Evolutionary conservation across 768 basidiomycete genomes (phyloP).

Genomic region (Scleroderma citrinum): DNA sequence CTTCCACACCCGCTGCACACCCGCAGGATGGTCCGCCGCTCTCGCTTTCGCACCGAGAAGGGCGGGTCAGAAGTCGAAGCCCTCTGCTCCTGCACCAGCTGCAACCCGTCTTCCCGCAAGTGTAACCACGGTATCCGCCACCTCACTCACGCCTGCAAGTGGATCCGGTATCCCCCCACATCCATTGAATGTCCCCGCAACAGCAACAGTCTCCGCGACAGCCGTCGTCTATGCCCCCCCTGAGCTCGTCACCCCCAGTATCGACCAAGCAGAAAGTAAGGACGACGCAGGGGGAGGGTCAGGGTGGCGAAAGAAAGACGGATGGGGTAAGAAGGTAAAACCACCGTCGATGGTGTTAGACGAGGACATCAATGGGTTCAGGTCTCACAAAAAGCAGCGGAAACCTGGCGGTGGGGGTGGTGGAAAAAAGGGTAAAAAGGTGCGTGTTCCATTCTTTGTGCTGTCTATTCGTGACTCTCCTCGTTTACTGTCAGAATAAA

Average conservation of each 20-base stretch:
- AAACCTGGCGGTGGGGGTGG: slow-evolving; percentile 49
- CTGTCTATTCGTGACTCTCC: slow-evolving; percentile 2
- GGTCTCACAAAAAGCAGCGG: slow-evolving; percentile 49
- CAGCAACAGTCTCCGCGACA: slow-evolving; percentile 39
- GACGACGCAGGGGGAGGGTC: slow-evolving; percentile 25
- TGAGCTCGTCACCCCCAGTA: slow-evolving; percentile 34
- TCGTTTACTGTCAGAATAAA: slow-evolving; percentile 45
- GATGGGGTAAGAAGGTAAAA: slow-evolving; percentile 87
- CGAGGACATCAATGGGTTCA: slow-evolving; percentile 84
- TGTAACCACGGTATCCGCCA: slow-evolving; percentile 42
- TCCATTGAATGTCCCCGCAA: slow-evolving; percentile 28
- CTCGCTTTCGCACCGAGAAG: slow-evolving; percentile 85
- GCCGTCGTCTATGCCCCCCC: slow-evolving; percentile 73
- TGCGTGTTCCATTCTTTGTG: slow-evolving; percentile 18
- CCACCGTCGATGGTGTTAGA: slow-evolving; percentile 88
- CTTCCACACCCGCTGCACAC: background rate
- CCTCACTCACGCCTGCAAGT: slow-evolving; percentile 29
- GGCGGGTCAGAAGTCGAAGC: slow-evolving; percentile 54
- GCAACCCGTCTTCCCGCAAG: slow-evolving; percentile 34
- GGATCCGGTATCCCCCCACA: slow-evolving; percentile 15
- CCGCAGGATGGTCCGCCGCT: slow-evolving; percentile 81
- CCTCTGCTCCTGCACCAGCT: slow-evolving; percentile 23
- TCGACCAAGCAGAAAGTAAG: slow-evolving; percentile 23
- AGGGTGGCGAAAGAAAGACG: slow-evolving; percentile 42
- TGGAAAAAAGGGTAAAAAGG: slow-evolving; percentile 57